Evolutionary conservation across 1,139 yeast genomes (phyloP).

Genomic region (Geotrichum cucujoidarum): DNA sequence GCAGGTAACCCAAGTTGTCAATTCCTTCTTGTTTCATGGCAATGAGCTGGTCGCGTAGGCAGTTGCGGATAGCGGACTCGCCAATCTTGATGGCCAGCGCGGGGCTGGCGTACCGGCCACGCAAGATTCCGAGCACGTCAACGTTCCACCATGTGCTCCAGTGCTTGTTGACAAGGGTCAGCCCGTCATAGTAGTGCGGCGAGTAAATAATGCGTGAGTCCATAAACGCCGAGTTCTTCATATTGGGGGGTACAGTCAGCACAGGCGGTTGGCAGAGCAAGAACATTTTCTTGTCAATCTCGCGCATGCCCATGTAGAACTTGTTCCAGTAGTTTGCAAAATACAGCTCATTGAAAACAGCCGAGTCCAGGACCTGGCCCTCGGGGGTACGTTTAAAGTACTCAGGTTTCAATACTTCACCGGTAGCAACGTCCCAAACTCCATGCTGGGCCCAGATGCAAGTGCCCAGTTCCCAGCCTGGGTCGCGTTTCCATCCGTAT

Average conservation of each 20-base stretch:
- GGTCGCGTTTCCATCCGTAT: constrained; percentile 65
- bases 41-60: constrained; percentile 59
- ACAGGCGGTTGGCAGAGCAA: constrained; percentile 79
- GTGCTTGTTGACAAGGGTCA: constrained; percentile 81
- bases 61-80: constrained; percentile 67
- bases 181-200: constrained; percentile 90
- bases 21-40: constrained; percentile 60
- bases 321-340: constrained; percentile 54
- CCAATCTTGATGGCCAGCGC: constrained; percentile 83
- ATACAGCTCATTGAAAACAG: constrained; percentile 54
- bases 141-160: constrained; percentile 62
- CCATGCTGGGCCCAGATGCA: constrained; percentile 79
- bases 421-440: constrained; percentile 53
- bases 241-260: constrained; percentile 65
- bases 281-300: constrained; percentile 41
- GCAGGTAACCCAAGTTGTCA: constrained; percentile 34
- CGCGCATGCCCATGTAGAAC: constrained; percentile 40
- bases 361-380: constrained; percentile 42
- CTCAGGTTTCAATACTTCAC: constrained; percentile 41
- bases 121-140: constrained; percentile 84
- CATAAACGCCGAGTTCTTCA: constrained; percentile 42
- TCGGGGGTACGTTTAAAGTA: constrained; percentile 42
- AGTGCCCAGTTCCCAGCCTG: constrained; percentile 62
- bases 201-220: constrained; percentile 42
- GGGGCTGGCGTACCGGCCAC: constrained; percentile 58